phyloP scores from a whole-genome alignment of 495 filamentous ascomycete species.

The Penicillium diatomitis region DNA sequence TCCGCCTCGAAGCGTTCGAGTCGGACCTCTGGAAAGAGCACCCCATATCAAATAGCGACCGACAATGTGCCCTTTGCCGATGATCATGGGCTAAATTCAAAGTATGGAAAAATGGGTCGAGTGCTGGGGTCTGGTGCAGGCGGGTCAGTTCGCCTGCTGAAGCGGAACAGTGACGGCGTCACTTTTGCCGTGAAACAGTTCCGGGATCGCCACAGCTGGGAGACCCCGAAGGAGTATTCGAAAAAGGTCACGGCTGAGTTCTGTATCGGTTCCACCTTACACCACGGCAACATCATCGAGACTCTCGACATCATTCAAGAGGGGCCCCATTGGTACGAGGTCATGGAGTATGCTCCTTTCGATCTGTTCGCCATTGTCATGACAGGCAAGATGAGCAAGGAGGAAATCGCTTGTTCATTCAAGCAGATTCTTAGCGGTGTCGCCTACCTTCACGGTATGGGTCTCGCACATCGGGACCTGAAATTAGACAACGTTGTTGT shows the following conservation, averaged over 20 bases:
- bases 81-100: slow-evolving; percentile 81
- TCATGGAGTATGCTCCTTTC: slow-evolving; percentile 98
- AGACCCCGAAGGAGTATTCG: slow-evolving; percentile 87
- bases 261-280: slow-evolving; percentile 92
- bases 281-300: slow-evolving; percentile 98
- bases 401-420: slow-evolving; percentile 84
- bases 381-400: slow-evolving; percentile 94
- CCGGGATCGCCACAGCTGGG: slow-evolving; percentile 83
- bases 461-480: slow-evolving; percentile 88
- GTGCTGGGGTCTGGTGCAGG: slow-evolving; percentile 91
- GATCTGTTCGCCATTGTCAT: slow-evolving; percentile 98
- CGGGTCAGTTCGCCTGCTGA: slow-evolving; percentile 91
- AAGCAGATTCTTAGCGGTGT: slow-evolving; percentile 93
- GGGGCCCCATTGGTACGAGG: slow-evolving; percentile 92
- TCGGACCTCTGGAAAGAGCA: slow-evolving; percentile 44
- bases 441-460: slow-evolving; percentile 96
- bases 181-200: slow-evolving; percentile 99
- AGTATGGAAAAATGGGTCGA: slow-evolving; percentile 91
- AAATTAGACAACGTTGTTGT: slow-evolving; percentile 99
- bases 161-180: slow-evolving; percentile 76
- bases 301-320: slow-evolving; percentile 96
- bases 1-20: slow-evolving; percentile 31
- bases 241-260: slow-evolving; percentile 99
- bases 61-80: slow-evolving; percentile 83
- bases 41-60: slow-evolving; percentile 46